Evolutionary conservation across 257 asterid species (phyloP), one percentile per base, ranked within the genome.

Genomic region (Rehmannia glutinosa): DNA sequence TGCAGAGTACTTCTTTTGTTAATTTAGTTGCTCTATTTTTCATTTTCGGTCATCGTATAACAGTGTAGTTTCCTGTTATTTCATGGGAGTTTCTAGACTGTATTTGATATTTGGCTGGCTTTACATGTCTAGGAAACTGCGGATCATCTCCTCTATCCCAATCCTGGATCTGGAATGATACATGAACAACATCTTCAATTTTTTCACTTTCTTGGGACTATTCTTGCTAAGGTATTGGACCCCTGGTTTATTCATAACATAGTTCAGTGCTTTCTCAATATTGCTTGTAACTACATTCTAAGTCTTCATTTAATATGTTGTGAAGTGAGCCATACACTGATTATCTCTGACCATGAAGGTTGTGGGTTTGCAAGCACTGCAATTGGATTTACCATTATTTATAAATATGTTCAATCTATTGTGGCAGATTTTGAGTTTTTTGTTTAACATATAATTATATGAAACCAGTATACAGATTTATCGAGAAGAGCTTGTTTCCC

Each of bases 71-170:
- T 55, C 38, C 17, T 33, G 45, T 32, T 21, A 15, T 70, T 70
- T 42, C 27, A 16, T 61, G 55, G 23, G 30, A 24, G n/a, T 42
- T 51, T 38, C 25, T 60, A 20, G 20, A 60, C 68, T 64, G 20
- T 68, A 38, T 59, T 67, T 69, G 68, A 43, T 52, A 56, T 57
- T 57, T 52, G 58, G 71, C 66, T 75, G 52, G 64, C 53, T 53
- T 68, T 70, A 43, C 64, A 62, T 72, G 68, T 75, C 60, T 80
- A 94, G 99, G 99, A 86, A 91, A 94, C 99, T 39, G 74, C 76
- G 38, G 96, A 94, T 84, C 97, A 91, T 79, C 96, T 91, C 27
- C 96, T 94, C 49, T 94, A 88, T 79, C 99, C 99, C 7, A 94
- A 94, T 78, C 99, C 99, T 75, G 97, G 97, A 77, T 94, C 99